Conservation (phyloP, 2,329 filamentous ascomycete genomes). For the Phaeosphaeriaceae sp. region DNA sequence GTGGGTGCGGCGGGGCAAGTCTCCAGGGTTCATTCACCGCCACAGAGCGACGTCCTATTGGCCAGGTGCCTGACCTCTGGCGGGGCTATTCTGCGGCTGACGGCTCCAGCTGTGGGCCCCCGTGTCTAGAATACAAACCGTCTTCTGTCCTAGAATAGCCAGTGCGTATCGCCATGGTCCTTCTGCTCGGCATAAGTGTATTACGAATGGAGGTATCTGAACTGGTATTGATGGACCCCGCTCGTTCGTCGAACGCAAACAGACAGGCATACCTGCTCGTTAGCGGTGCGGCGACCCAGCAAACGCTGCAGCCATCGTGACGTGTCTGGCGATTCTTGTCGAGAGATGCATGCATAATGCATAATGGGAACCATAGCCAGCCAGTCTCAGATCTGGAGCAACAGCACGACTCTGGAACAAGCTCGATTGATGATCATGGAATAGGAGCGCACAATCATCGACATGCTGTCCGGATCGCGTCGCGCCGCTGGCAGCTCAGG, state of each 20-base stretch:
- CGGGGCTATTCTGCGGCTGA: slow-evolving; percentile 20
- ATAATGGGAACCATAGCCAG: not conserved
- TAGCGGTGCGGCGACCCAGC: not conserved
- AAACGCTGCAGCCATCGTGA: not conserved
- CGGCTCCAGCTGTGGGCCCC: not conserved
- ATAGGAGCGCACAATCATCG: not conserved
- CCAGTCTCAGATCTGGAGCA: not conserved
- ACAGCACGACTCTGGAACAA: not conserved
- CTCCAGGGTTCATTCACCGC: slow-evolving; percentile 28
- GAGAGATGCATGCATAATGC: not conserved
- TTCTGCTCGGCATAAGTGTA: not conserved
- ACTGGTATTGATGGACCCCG: not conserved
- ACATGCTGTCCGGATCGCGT: not conserved
- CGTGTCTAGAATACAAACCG: slow-evolving; percentile 1
- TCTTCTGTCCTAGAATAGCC: not conserved
- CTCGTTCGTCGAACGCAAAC: not conserved
- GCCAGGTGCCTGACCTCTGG: slow-evolving; percentile 22
- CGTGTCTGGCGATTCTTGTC: not conserved
- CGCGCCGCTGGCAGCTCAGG: not conserved
- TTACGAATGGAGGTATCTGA: not conserved
- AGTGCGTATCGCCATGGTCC: not conserved
- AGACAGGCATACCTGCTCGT: not conserved
- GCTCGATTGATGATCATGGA: not conserved
- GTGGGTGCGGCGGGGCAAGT: slow-evolving; percentile 22
- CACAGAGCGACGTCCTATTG: slow-evolving; percentile 14